phyloP scores from a whole-genome alignment of 768 basidiomycete genomes.

The Lactifluus volemus region DNA sequence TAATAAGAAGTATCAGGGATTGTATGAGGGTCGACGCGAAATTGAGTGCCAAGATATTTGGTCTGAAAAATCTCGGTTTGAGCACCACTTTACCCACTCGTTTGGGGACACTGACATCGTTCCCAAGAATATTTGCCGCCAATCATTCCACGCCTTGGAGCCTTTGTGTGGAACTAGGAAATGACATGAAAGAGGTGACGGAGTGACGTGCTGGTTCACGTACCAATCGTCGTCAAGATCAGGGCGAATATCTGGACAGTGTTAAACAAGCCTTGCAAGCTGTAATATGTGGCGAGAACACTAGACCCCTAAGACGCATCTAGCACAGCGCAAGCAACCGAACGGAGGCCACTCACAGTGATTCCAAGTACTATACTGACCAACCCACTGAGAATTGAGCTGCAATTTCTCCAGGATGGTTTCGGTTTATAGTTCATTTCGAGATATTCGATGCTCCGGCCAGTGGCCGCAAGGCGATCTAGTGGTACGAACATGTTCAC shows the following conservation, averaged over 20 bases:
- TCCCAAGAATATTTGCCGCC: conserved; percentile 54
- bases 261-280: conserved; percentile 58
- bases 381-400: conserved; percentile 39
- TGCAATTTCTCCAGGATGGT: conserved; percentile 49
- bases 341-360: conserved; percentile 34
- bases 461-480: conserved; percentile 41
- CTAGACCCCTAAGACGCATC: conserved; percentile 50
- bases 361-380: conserved; percentile 44
- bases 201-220: not conserved
- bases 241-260: conserved; percentile 67
- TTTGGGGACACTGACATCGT: conserved; percentile 45
- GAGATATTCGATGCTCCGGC: conserved; percentile 47
- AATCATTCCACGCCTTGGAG: conserved; percentile 34
- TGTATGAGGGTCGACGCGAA: conserved; percentile 52
- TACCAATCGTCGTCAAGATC: conserved; percentile 59
- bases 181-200: not conserved
- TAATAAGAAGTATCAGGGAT: conserved; percentile 50
- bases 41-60: conserved; percentile 67
- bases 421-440: conserved; percentile 43
- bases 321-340: not conserved
- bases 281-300: conserved; percentile 57
- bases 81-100: not conserved
- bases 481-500: conserved; percentile 52
- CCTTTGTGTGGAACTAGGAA: conserved; percentile 35
- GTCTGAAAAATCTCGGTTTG: conserved; percentile 32